These are phyloP conservation scores for Phytophthora brassicae DNA, from an alignment of 352 stramenopile genomes.

Conservation along the genomic window DNA sequence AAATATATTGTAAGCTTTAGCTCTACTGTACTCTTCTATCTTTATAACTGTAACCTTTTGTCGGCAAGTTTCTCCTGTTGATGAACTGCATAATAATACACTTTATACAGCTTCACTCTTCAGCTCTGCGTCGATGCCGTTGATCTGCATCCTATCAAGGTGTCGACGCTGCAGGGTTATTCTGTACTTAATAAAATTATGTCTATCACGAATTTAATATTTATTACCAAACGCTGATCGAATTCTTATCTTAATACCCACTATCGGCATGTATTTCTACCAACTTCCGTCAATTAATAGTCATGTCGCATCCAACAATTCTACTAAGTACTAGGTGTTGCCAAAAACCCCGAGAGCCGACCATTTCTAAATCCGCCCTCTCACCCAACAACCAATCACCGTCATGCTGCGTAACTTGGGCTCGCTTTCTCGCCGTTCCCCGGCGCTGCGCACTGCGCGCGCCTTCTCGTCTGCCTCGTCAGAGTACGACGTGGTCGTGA, in stretches of 20 bases:
- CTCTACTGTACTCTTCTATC: too few relatives aligned
- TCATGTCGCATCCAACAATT: constrained; percentile 6
- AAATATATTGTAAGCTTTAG: too few relatives aligned
- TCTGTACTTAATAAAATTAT: too few relatives aligned
- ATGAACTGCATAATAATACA: too few relatives aligned
- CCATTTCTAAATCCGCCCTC: constrained; percentile 22
- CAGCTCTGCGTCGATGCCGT: background rate
- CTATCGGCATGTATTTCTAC: background rate
- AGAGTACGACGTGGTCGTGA: constrained; percentile 87
- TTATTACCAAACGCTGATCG: background rate
- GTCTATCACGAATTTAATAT: too few relatives aligned
- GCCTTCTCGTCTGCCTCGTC: constrained; percentile 51
- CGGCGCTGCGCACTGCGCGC: constrained; percentile 45
- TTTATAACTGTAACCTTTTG: too few relatives aligned
- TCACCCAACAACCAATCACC: constrained; percentile 1
- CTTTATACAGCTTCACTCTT: too few relatives aligned
- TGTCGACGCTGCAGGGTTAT: constrained; percentile 9
- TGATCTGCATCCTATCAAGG: constrained; percentile 27
- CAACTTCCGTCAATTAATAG: background rate
- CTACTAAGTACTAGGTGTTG: background rate
- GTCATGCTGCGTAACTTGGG: constrained; percentile 30
- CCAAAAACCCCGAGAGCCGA: background rate
- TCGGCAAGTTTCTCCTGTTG: too few relatives aligned
- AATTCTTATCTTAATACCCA: background rate
- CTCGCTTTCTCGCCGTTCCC: constrained; percentile 31